Conservation (phyloP, 441 rosid species). For the Euphorbia celastroides region DNA sequence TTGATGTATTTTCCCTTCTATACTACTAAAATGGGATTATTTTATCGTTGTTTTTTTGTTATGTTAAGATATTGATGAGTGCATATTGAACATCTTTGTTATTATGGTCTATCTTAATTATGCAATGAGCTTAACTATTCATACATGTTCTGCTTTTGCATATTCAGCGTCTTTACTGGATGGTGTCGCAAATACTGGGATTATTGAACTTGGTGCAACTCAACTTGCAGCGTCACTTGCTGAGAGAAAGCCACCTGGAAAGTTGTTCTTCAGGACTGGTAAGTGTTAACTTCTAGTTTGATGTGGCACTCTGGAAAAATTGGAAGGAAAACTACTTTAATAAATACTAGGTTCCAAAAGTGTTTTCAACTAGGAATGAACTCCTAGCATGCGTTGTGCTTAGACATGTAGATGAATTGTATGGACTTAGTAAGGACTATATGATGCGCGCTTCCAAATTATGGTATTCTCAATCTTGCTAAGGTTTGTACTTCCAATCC, state of each 20-base stretch:
- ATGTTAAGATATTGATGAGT: too few relatives aligned
- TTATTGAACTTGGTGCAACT: conserved; percentile 73
- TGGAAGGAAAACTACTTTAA: background rate
- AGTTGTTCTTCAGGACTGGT: conserved; percentile 72
- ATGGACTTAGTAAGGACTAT: background rate
- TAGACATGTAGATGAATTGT: background rate
- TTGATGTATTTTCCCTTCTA: background rate
- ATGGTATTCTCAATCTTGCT: background rate
- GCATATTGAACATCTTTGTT: background rate
- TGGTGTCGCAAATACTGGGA: conserved; percentile 72
- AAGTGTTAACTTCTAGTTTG: conserved; percentile 19
- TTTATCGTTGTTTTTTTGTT: too few relatives aligned
- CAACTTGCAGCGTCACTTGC: conserved; percentile 70
- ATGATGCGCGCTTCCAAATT: background rate
- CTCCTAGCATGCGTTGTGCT: background rate
- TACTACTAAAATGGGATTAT: background rate
- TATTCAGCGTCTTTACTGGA: conserved; percentile 66
- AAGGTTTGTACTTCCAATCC: background rate
- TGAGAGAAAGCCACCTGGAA: conserved; percentile 80
- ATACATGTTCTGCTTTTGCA: conserved; percentile 8
- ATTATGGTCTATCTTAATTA: background rate
- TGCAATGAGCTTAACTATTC: conserved; percentile 9
- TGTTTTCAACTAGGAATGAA: background rate
- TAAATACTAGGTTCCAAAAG: background rate
- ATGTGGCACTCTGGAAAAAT: background rate